Base-by-base conservation (phyloP, 176 grass and related monocot species). In the Musa acuminata region DNA sequence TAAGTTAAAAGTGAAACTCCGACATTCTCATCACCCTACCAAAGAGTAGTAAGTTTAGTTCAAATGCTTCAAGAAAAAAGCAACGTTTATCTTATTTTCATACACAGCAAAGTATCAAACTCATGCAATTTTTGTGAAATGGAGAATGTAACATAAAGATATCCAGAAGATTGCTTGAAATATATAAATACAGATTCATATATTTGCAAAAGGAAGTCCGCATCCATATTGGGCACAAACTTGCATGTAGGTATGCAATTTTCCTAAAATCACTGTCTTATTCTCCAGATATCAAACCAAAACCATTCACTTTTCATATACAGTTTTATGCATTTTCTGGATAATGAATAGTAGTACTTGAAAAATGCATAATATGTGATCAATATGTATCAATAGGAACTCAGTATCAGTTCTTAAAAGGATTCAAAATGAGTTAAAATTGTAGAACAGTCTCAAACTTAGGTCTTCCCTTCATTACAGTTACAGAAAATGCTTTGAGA, bases 1-100 rank as follows among this genome's bases (percentile, higher is more conserved):
- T 98, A 93, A 22, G 90, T 98, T 68, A 98, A 72, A 85, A 98
- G 90, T 77, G 86, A 90, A 63, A 98, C 95, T 82, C 86, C 90
- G 25, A 98, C 95, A 91, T 93, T 93, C 88, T 98, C 95, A 89
- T 98, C 88, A 79, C 95, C 95, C 95, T 98, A 73, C 58, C 21
- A 57, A 1, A 35, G 70, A 68, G 54, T 13, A 51, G 67, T 21
- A 71, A 14, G 2, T 62, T 48, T 27, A 63, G 1, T 21, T 77
- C 13, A 51, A 20, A 78, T 73, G 59, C 53, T 62, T 67, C 62
- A 77, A 26, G 29, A 43, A 22, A 43, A 43, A 55, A 77, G 14
- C 2, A 73, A n/a, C 67, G 9, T 70, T 60, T 51, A 20, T 20
- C 35, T 70, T 51, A 69, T 19, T 70, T 69, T 48, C 11, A 2